Conservation (phyloP, 805 yeast species). For the Kockiozyma suomiensis region DNA sequence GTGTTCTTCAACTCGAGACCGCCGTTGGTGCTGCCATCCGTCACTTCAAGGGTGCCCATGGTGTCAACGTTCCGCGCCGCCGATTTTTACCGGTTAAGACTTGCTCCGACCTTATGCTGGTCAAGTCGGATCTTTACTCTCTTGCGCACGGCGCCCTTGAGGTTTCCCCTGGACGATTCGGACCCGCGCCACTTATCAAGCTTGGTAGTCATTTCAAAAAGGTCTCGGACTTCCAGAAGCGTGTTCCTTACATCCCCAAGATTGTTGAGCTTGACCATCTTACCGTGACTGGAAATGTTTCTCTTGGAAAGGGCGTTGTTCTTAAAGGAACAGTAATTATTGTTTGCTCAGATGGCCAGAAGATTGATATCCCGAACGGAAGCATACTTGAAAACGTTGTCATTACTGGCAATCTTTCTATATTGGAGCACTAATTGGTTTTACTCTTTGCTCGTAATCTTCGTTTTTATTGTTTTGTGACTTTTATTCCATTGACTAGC, state of each 20-base stretch:
- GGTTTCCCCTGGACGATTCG: conserved; percentile 81
- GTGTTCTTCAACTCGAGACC: conserved; percentile 94
- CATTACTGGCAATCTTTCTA: conserved; percentile 93
- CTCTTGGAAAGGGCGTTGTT: conserved; percentile 83
- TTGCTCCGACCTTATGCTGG: conserved; percentile 89
- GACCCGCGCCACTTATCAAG: conserved; percentile 90
- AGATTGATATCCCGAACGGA: conserved; percentile 97
- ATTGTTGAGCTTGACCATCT: conserved; percentile 95
- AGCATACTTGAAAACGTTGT: conserved; percentile 93
- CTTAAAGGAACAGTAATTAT: conserved; percentile 97
- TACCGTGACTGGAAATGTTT: conserved; percentile 96
- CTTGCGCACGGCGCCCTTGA: conserved; percentile 89
- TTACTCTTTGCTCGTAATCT: neutral
- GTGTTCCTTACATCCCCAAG: conserved; percentile 94
- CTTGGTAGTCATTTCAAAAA: conserved; percentile 96
- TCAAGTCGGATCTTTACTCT: conserved; percentile 90
- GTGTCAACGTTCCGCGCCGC: conserved; percentile 97
- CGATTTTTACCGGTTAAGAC: conserved; percentile 98
- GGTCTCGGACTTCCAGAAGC: conserved; percentile 83
- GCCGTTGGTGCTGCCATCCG: conserved; percentile 99
- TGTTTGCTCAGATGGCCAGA: conserved; percentile 95
- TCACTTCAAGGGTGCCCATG: conserved; percentile 92
- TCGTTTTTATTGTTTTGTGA: neutral
- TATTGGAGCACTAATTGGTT: conserved; percentile 72
- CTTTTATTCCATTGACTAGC: neutral